Conservation (phyloP, 208 protist species). For the Trypanosoma vivax region DNA sequence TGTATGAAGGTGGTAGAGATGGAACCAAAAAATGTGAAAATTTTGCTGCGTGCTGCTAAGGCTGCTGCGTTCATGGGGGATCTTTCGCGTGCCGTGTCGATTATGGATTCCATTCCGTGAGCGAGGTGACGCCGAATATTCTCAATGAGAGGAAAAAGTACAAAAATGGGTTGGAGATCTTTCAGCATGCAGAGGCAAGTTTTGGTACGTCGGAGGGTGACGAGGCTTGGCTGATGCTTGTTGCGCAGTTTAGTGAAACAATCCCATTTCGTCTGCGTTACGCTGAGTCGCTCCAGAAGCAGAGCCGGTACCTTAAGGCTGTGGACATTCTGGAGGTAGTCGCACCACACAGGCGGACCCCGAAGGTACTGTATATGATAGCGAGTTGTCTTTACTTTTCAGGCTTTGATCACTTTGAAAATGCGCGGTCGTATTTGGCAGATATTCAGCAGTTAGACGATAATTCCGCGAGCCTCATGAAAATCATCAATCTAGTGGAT, state of each 20-base stretch:
- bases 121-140: conserved; percentile 29
- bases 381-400: conserved; percentile 69
- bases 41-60: conserved; percentile 66
- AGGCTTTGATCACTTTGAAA: conserved; percentile 84
- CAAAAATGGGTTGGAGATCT: conserved; percentile 46
- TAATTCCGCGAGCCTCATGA: conserved; percentile 54
- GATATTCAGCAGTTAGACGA: conserved; percentile 62
- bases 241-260: conserved; percentile 72
- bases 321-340: conserved; percentile 65
- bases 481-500: conserved; percentile 68
- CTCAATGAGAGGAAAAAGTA: conserved; percentile 48
- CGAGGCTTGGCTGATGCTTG: conserved; percentile 70
- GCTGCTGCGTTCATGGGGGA: conserved; percentile 78
- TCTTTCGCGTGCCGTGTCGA: conserved; percentile 45
- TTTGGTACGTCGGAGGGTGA: conserved; percentile 80
- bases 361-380: conserved; percentile 51
- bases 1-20: conserved; percentile 68
- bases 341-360: conserved; percentile 35
- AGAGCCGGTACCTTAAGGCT: conserved; percentile 52
- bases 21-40: conserved; percentile 66
- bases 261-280: conserved; percentile 71
- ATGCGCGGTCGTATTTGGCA: conserved; percentile 37
- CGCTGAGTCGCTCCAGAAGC: conserved; percentile 62
- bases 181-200: conserved; percentile 41
- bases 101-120: conserved; percentile 49